Base-by-base conservation (phyloP, 2,329 filamentous ascomycete species). In the Claviceps sp. region DNA sequence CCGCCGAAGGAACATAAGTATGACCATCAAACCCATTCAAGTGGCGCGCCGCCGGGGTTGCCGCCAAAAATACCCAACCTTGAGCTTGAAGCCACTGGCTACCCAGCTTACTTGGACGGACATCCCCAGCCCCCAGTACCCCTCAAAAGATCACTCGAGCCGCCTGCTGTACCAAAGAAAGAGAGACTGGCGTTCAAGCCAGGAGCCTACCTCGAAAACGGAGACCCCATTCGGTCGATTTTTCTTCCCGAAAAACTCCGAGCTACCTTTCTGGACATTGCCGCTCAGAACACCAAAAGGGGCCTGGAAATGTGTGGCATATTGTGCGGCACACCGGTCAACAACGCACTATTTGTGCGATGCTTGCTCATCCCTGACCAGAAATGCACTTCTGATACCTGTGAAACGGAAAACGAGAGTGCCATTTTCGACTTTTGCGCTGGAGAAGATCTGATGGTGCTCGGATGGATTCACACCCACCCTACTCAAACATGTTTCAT, bases 381-480 rank as follows among this genome's bases (percentile, higher is more conserved):
- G 65, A 85, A 82, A 50, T 85, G 85, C 61, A 96, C 91, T 0
- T 83, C 85, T 2, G 91, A 98, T 63, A 97, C 93, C 0, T 98
- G 93, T 66, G 91, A 97, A 67, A 97, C 88, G 20, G 81, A 88
- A 47, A 93, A 96, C 58, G 89, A 95, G 65, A 78, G 79, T 34
- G 80, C 82, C 0, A 76, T 96, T 29, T 90, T 96, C 59, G 88
- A 95, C 52, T 96, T 91, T 65, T 94, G 90, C 62, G 86, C 93
- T 60, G 76, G 75, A 5, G 80, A 95, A 61, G 86, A 94, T 54
- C 69, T 97, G 38, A 79, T 95, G 66, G 82, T 95, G 50, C 76
- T 95, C 5, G 91, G 91, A 40, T 98, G 93, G 93, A 98, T 98
- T 55, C 93, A 98, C 64, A 98, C 93, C 0, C 93, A 98, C 65